Conservation (phyloP, 78 protist genomes). For the Goniomonas avonlea region DNA sequence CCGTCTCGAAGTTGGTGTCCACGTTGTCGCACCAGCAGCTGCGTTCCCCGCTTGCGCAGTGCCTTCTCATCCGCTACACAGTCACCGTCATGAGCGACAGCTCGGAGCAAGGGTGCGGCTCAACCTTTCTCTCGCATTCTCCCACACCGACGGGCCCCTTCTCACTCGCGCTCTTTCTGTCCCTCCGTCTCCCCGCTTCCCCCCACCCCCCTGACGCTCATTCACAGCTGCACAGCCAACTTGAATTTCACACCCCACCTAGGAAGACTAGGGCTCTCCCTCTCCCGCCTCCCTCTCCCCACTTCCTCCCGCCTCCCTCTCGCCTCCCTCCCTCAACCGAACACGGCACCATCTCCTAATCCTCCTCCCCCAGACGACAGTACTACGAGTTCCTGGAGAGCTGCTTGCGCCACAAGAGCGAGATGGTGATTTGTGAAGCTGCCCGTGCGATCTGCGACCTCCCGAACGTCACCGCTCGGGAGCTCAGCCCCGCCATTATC, state of each 20-base stretch:
- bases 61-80: conserved; percentile 72
- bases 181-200: background rate
- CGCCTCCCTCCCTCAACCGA: background rate
- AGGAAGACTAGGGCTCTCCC: background rate
- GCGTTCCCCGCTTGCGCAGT: conserved; percentile 74
- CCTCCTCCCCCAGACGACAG: background rate
- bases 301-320: too few relatives aligned
- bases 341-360: background rate
- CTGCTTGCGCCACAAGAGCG: conserved; percentile 72
- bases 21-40: conserved; percentile 49
- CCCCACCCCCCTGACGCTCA: background rate
- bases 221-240: background rate
- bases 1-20: conserved; percentile 62
- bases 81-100: background rate
- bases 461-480: conserved; percentile 53
- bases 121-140: too few relatives aligned
- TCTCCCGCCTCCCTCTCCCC: too few relatives aligned
- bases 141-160: too few relatives aligned
- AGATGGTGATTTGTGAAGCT: conserved; percentile 94
- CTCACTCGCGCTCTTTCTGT: background rate
- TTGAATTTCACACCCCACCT: too few relatives aligned
- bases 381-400: conserved; percentile 60
- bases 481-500: conserved; percentile 76
- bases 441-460: conserved; percentile 87
- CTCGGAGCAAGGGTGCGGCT: background rate